Base-by-base conservation (phyloP, 1,284 basidiomycete species). In the Boletellus dicymbophilus region DNA sequence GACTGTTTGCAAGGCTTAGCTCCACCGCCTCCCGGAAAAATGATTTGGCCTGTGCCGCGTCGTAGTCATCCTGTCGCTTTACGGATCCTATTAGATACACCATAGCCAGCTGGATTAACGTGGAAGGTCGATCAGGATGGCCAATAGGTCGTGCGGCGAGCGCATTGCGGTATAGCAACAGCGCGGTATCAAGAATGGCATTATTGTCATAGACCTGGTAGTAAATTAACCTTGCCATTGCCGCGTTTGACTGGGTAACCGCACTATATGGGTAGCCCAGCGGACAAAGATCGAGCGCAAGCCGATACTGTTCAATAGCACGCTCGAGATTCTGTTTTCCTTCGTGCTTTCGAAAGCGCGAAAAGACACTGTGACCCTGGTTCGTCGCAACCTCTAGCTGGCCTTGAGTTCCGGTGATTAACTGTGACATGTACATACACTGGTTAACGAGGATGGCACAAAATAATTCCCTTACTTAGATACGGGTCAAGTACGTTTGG, bases 191-290 rank as follows among this genome's bases (percentile, higher is more conserved):
- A 7, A 57, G 20, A 9, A 36, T 43, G 5, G 1, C 15, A 25
- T 33, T 12, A 3, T 22, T 6, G 21, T 21, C 21, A 6, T 37
- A 20, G 9, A 28, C 30, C 3, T 26, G 46, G 13, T 20, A 50
- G 2, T 15, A 26, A 13, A 37, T 44, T 15, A 41, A 42, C 12
- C 41, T 39, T 21, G 51, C 55, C 20, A 28, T 53, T 2, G 55
- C 57, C 25, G 51, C 18, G 36, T 59, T 51, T 23, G 44, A 34
- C 10, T 44, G 33, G 10, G 51, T 48, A n/a, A 30, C 48, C 3
- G 44, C 41, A 36, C 49, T 47, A 40, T 49, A 45, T 18, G 58
- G 43, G 23, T 60, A 46, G 18, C 36, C 34, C 22, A 28, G 4
- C 2, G 49, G 38, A 22, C 54, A 59, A 20, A 22, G 9, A 26